Evolutionary conservation across 768 basidiomycete species (phyloP), one percentile per base, ranked within the genome.

Genomic region (Boletus rubescentipes): DNA sequence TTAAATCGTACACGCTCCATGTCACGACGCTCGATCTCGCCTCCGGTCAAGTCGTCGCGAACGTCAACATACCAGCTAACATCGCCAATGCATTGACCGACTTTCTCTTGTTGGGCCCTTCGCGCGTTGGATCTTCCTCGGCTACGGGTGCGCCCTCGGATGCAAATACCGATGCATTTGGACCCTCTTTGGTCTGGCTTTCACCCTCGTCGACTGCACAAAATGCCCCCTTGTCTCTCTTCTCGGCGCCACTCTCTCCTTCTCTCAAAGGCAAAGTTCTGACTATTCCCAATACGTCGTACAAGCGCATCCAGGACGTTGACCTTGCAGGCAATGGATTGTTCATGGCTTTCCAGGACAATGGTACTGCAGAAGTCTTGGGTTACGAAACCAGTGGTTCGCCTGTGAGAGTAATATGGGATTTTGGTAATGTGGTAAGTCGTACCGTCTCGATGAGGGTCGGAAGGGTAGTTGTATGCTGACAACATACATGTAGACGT

Each of bases 1-100:
- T 77, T 72, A 62, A 54, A 70, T 39, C 85, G 0, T 84, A 85
- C 61, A 86, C 85, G 14, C 71, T 96, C 1, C 84, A 89, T 51
- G 75, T 89, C 57, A 80, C 84, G 20, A 75, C 84, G 1, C 72
- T 95, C 8, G 77, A 82, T 45, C 63, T 84, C 0, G 49, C 67
- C 3, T 82, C 79, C 5, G 89, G 87, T 5, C 71, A 77, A 36
- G 57, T 85, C 20, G 61, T 86, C 49, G 63, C 75, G 12, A 76
- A 70, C 21, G 73, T 72, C 1, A 73, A 81, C 52, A 70, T 93
- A 32, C 80, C 84, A 14, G 87, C 87, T 1, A 73, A 62, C 36
- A 71, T 84, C 43, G 44, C 56, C 1, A 61, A 70, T 5, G 72
- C 65, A 0, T 65, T 73, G 6, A 57, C 70, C 0, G 72, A 78